A percentile compares a stretch with the other conserved stretches of the same genome.
Conservation (phyloP, 1,284 basidiomycete genomes). For the Irpex sp. region DNA sequence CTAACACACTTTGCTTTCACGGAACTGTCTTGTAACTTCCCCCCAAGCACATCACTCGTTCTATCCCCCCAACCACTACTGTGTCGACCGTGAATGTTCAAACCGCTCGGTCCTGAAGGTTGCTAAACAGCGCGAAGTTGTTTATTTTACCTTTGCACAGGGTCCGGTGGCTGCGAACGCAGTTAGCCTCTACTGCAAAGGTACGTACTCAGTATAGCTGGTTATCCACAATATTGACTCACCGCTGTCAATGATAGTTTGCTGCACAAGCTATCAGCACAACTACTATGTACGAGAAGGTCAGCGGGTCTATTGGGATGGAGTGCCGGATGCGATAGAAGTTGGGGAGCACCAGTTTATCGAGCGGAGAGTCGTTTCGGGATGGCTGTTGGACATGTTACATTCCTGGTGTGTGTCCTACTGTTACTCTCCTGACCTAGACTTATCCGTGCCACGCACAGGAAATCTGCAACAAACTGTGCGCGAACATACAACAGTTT, state of each 20-base stretch:
- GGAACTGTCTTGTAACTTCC: background rate
- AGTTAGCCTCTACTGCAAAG: background rate
- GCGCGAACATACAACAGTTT: background rate
- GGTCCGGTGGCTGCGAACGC: background rate
- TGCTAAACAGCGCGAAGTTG: background rate
- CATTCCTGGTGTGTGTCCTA: background rate
- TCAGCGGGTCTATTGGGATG: background rate
- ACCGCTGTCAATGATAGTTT: background rate
- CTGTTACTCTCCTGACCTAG: background rate
- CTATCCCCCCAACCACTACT: background rate
- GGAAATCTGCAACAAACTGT: slow-evolving; percentile 1
- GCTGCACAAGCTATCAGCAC: background rate
- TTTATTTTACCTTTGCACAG: background rate
- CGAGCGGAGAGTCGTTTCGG: background rate
- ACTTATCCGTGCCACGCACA: background rate
- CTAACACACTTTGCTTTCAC: background rate
- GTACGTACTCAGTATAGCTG: background rate
- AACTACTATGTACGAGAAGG: background rate
- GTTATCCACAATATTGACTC: no score
- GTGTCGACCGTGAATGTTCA: background rate
- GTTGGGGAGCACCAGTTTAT: slow-evolving; percentile 5
- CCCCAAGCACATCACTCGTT: background rate
- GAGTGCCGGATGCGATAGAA: background rate
- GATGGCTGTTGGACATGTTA: background rate
- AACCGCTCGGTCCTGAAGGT: background rate